Conservation (phyloP, 495 filamentous ascomycete genomes). For the Halenospora varia region DNA sequence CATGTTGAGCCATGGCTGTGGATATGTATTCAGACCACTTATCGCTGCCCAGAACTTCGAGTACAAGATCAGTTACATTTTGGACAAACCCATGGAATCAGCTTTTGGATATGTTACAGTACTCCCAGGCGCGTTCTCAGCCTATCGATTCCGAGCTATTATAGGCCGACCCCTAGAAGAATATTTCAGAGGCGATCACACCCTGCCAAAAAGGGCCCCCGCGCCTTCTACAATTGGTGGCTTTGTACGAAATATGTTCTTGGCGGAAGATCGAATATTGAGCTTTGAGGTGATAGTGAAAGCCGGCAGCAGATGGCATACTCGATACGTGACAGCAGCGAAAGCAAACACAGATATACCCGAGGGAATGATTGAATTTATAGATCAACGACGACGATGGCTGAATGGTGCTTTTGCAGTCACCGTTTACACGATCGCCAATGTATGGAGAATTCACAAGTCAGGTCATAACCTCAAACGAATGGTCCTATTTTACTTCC, state of each 20-base stretch:
- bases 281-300: conserved; percentile 99
- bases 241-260: conserved; percentile 99
- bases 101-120: conserved; percentile 98
- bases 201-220: conserved; percentile 84
- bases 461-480: conserved; percentile 92
- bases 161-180: conserved; percentile 96
- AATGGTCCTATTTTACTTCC: conserved; percentile 98
- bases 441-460: conserved; percentile 96
- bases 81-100: conserved; percentile 95
- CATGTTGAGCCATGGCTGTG: conserved; percentile 87
- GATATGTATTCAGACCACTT: conserved; percentile 89
- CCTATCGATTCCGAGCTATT: conserved; percentile 95
- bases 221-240: conserved; percentile 99
- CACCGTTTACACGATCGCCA: conserved; percentile 95
- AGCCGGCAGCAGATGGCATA: conserved; percentile 96
- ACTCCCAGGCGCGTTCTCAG: conserved; percentile 96
- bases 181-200: conserved; percentile 99
- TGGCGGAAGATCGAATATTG: conserved; percentile 99
- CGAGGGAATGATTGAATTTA: conserved; percentile 94
- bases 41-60: conserved; percentile 98
- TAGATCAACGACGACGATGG: conserved; percentile 96
- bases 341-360: conserved; percentile 99
- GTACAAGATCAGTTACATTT: conserved; percentile 99
- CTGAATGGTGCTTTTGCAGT: conserved; percentile 98
- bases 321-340: conserved; percentile 95